These are phyloP conservation scores for Cinnamomum micranthum DNA, from an alignment of 164 flowering plant genomes.

Conservation along the genomic window DNA sequence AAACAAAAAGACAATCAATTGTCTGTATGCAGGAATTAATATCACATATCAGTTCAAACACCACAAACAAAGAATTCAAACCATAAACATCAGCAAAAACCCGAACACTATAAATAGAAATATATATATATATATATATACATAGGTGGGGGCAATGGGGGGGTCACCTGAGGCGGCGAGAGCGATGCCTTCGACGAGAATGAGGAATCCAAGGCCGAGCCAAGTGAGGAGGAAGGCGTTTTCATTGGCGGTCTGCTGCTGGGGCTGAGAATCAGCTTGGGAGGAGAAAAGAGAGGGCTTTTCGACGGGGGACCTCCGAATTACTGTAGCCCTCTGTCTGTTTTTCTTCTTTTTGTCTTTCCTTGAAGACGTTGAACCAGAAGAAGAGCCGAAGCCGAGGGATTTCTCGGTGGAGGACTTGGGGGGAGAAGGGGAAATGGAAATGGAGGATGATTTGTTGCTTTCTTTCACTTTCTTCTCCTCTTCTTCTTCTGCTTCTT, in stretches of 20 bases:
- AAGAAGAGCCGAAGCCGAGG: conserved; percentile 53
- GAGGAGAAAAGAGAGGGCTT: conserved; percentile 42
- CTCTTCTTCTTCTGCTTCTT: not conserved
- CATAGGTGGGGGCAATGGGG: not conserved
- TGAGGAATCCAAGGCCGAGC: conserved; percentile 70
- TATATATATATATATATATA: too few species aligned
- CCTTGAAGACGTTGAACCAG: conserved; percentile 19
- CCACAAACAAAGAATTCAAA: too few species aligned
- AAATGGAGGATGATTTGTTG: not conserved
- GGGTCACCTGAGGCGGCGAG: conserved; percentile 73
- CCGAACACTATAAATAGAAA: not conserved
- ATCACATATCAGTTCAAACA: too few species aligned
- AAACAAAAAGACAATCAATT: too few species aligned
- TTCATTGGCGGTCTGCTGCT: conserved; percentile 49
- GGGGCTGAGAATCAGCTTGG: conserved; percentile 5
- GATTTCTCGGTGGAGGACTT: conserved; percentile 17
- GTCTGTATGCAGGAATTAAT: too few species aligned
- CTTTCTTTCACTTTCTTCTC: not conserved
- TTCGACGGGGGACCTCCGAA: conserved; percentile 63
- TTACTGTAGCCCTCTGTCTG: conserved; percentile 45
- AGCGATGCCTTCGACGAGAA: conserved; percentile 62
- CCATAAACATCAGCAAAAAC: too few species aligned
- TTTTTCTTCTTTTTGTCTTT: conserved; percentile 35
- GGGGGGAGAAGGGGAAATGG: conserved; percentile 21
- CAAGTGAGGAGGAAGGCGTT: conserved; percentile 77